A percentile compares a stretch with the other conserved stretches of the same genome.
Evolutionary conservation across 2,329 filamentous ascomycete species (phyloP).

Genomic region (Colletotrichum tofieldiae): DNA sequence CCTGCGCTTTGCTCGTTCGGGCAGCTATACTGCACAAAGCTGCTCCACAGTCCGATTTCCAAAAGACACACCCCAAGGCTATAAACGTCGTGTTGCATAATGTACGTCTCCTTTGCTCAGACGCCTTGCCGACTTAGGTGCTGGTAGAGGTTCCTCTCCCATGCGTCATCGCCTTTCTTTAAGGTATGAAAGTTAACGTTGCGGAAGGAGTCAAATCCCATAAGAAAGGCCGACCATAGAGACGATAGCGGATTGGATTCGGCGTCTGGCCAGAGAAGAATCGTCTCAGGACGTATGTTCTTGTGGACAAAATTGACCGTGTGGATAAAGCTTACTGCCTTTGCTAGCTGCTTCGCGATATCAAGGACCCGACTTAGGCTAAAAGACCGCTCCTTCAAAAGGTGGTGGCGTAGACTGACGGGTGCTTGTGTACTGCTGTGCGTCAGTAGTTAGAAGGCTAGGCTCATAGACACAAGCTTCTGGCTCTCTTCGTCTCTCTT

Average conservation of each 20-base stretch:
- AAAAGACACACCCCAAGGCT: constrained; percentile 68
- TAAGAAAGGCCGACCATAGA: constrained; percentile 53
- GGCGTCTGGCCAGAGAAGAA: constrained; percentile 51
- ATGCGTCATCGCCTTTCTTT: constrained; percentile 54
- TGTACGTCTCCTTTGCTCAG: constrained; percentile 54
- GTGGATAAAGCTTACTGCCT: constrained; percentile 53
- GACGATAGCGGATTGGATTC: background rate
- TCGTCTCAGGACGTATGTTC: constrained; percentile 60
- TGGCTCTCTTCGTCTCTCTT: background rate
- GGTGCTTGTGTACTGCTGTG: background rate
- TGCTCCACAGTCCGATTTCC: constrained; percentile 66
- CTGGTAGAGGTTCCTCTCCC: constrained; percentile 65
- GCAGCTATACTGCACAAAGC: constrained; percentile 47
- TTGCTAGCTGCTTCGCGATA: constrained; percentile 52
- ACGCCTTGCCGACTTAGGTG: constrained; percentile 54
- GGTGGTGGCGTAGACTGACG: background rate
- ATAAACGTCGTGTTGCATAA: constrained; percentile 71
- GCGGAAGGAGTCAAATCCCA: constrained; percentile 63
- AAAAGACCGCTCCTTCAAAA: background rate
- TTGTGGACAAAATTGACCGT: constrained; percentile 62
- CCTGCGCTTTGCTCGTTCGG: rapidly evolving
- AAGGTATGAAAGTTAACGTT: constrained; percentile 50
- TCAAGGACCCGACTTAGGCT: constrained; percentile 41
- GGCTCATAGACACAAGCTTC: background rate
- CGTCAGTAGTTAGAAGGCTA: background rate